Evolutionary conservation across 495 filamentous ascomycete species (phyloP).

Genomic region (Aspergillus wentii): DNA sequence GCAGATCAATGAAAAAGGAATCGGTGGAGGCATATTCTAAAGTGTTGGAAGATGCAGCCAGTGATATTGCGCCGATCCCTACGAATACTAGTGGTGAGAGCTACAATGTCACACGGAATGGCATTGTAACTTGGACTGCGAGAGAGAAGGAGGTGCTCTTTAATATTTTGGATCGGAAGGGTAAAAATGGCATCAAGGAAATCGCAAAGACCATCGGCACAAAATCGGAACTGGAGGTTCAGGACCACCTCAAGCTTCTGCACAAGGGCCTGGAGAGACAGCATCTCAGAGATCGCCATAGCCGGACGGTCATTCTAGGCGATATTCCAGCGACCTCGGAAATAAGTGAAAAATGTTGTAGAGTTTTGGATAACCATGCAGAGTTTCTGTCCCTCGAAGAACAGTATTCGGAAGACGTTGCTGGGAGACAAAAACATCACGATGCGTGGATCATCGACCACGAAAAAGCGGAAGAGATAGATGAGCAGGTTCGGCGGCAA

Average conservation of each 20-base stretch:
- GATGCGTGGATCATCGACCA: conserved; percentile 52
- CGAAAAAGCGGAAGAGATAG: conserved; percentile 34
- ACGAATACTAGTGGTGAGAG: conserved; percentile 8
- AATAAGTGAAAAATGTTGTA: conserved; percentile 58
- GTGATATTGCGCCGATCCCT: conserved; percentile 22
- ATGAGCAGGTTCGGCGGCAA: conserved; percentile 13
- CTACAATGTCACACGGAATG: conserved; percentile 51
- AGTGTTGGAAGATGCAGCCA: conserved; percentile 55
- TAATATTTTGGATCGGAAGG: conserved; percentile 54
- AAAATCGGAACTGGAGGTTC: conserved; percentile 72
- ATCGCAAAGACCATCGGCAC: conserved; percentile 62
- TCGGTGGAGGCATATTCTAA: conserved; percentile 42
- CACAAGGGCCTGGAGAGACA: conserved; percentile 38
- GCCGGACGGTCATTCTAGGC: conserved; percentile 19
- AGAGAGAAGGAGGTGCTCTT: conserved; percentile 70
- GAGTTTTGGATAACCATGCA: conserved; percentile 62
- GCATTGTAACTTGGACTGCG: conserved; percentile 61
- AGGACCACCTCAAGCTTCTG: conserved; percentile 60
- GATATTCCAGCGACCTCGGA: conserved; percentile 70
- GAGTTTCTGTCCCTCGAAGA: conserved; percentile 55
- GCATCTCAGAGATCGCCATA: conserved; percentile 19
- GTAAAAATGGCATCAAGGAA: conserved; percentile 50
- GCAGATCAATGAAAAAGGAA: conserved; percentile 3
- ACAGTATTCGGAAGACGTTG: conserved; percentile 47
- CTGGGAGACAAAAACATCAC: conserved; percentile 51